Evolutionary conservation across 1,284 basidiomycete genomes (phyloP), one percentile per base, ranked within the genome.

Genomic region (Chondrostereum purpureum): DNA sequence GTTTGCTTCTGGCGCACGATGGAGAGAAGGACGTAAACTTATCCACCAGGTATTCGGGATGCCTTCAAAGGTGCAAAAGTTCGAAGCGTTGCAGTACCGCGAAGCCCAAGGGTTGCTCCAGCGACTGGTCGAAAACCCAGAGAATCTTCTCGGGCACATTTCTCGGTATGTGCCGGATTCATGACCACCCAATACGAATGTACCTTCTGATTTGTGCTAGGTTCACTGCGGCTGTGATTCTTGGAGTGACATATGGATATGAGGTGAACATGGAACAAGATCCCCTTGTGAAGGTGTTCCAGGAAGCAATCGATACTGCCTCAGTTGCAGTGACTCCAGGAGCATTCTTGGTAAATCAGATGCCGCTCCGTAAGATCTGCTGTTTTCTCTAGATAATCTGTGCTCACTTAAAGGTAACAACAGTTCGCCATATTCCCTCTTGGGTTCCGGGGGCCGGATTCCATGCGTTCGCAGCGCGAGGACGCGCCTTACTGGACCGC

Each of bases 401-500:
- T 18, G 14, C 10, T 39, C 18, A 42, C 5, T 36, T n/a, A 21
- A 17, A 10, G n/a, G 8, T 31, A 31, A 8, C 27, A 8, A 8
- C n/a, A 12, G 39, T 34, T 12, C 47, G 65, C 17, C 51, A 61
- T 42, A 14, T 68, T 3, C 67, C 67, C 0, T 43, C 50, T 3
- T 69, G 67, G 66, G 51, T 67, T 31, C 67, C 67, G 11, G 64
- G 64, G 8, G 56, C 62, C 1, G 50, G 46, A 1, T 68, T 66
- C 52, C 55, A 65, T 39, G 45, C 50, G 5, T 18, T 50, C 18
- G 65, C 63, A 11, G 44, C 45, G 20, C 39, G 34, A 18, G 57
- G 55, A 50, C 24, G 46, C 5, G 18, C 33, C 6, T 48, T 50
- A 39, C 51, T 52, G 21, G 50, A 50, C 6, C 20, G 43, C 4